Evolutionary conservation across 805 yeast species (phyloP), one percentile per base, ranked within the genome.

Genomic region (Ogataea ramenticola): DNA sequence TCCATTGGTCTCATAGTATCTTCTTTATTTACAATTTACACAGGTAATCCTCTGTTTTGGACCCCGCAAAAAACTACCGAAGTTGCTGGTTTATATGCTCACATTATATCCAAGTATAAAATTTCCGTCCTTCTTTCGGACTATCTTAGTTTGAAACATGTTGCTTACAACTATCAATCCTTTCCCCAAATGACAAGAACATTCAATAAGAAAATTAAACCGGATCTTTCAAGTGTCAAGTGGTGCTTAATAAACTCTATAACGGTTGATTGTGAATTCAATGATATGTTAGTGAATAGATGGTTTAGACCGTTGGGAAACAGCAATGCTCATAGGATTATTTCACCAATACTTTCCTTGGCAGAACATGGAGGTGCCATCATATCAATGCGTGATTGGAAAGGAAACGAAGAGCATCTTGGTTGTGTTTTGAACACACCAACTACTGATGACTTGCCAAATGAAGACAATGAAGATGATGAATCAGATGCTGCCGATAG

Each of bases 301-400:
- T 93, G 96, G 88, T 70, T 93, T 40, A 76, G 81, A 50, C 97
- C 98, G 2, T 63, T 93, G 43, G 99, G 99, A 0, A 88, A 95
- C 55, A 74, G 70, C 43, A 77, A 75, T 43, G 82, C 95, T 0
- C 74, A 83, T 32, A 77, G 79, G 42, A 86, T 88, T 4, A 82
- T 89, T 26, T 82, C 96, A 0, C 99, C 99, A 0, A 75, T 93
- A 70, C 68, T 93, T 37, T 85, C 96, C 0, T 67, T 93, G 41
- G 79, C 86, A 50, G 99, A 93, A 58, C 95, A 89, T 56, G 99
- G 99, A 30, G 99, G 99, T 2, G 86, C 91, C 78, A 89, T 90
- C 12, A 79, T 93, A 7, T 80, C 97, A 1, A 77, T 89, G 74
- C 73, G 95, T 51, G 99, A 93, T 61, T 91, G 96, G 88, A 67